Base-by-base conservation (phyloP, 495 filamentous ascomycete species). In the Penicillium waksmanii region DNA sequence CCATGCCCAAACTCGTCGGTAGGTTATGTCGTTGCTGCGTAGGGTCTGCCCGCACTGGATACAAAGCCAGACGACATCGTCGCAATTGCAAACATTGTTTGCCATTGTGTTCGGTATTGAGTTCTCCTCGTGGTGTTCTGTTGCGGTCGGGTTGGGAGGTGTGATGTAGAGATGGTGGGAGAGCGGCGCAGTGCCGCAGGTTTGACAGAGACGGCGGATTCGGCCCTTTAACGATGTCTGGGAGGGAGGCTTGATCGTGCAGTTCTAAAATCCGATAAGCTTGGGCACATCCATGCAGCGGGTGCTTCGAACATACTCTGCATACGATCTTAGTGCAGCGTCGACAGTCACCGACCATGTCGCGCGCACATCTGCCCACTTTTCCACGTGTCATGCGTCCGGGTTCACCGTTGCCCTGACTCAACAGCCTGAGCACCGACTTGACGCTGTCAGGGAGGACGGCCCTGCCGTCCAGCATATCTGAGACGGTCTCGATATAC, bases 1-100 rank as follows among this genome's bases (percentile, higher is more conserved):
- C 92, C 93, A 96, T 19, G 79, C 85, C 93, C 93, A 96, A 36
- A 92, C 88, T 36, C 89, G 87, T 40, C 82, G 77, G 73, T 97
- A 96, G 31, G 87, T 88, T 13, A 81, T 83, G 66, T 97, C 92
- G 17, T 82, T 82, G 43, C 78, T 83, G 23, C 84, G 80, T 40
- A 95, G 82, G 12, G 80, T 78, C 58, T 86, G 80, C 3, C 92
- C 92, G 67, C 93, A 96, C 5, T 85, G 82, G 46, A 87, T 82
- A 72, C 93, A 97, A 25, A 97, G 82, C 88, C 91, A 95, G 56
- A 92, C 80, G 2, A 80, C 78, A 21, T 82, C 76, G 3, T 79
- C 73, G 72, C 92, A 97, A 10, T 74, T 80, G 73, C 93, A 96
- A 2, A 90, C 81, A n/a, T 75, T 79, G 12, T 81, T 80, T 36